phyloP scores from a whole-genome alignment of 768 basidiomycete genomes.

The Rhodosporidiobolus sp. region DNA sequence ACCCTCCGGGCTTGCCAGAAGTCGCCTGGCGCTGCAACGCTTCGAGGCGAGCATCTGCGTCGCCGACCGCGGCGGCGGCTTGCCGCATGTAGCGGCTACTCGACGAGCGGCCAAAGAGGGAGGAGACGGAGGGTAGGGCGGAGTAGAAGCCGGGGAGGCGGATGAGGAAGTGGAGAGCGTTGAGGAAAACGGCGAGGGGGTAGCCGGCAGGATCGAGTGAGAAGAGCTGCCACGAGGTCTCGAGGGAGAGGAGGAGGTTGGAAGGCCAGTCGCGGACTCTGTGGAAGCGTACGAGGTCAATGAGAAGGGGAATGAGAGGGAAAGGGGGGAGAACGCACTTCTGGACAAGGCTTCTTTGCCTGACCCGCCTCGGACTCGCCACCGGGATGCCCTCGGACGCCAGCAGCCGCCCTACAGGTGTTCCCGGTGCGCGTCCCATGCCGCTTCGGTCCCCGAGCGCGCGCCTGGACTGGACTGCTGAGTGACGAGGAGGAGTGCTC shows the following conservation, averaged over 20 bases:
- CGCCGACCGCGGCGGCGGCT: neutral
- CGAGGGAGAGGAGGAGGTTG: constrained; percentile 26
- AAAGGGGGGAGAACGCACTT: neutral
- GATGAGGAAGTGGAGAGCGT: constrained; percentile 27
- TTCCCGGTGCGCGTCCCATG: neutral
- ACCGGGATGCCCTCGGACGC: neutral
- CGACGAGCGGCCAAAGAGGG: neutral
- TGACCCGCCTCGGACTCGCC: constrained; percentile 1
- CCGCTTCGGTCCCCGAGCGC: neutral
- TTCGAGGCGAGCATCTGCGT: constrained; percentile 34
- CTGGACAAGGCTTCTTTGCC: neutral
- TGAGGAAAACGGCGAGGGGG: constrained; percentile 24
- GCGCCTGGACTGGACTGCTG: neutral
- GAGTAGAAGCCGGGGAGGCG: constrained; percentile 31
- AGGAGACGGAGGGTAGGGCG: constrained; percentile 19
- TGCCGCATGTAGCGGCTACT: constrained; percentile 9
- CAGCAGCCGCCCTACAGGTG: neutral
- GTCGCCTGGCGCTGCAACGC: constrained; percentile 9
- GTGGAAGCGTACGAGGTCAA: neutral
- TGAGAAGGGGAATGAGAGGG: rapidly evolving
- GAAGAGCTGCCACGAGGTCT: constrained; percentile 26
- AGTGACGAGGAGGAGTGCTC: neutral
- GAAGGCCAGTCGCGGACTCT: constrained; percentile 28
- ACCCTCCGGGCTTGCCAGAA: neutral
- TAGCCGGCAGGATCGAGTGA: constrained; percentile 37